Evolutionary conservation across 495 filamentous ascomycete genomes (phyloP).

Genomic region (Penicillium alfredii): DNA sequence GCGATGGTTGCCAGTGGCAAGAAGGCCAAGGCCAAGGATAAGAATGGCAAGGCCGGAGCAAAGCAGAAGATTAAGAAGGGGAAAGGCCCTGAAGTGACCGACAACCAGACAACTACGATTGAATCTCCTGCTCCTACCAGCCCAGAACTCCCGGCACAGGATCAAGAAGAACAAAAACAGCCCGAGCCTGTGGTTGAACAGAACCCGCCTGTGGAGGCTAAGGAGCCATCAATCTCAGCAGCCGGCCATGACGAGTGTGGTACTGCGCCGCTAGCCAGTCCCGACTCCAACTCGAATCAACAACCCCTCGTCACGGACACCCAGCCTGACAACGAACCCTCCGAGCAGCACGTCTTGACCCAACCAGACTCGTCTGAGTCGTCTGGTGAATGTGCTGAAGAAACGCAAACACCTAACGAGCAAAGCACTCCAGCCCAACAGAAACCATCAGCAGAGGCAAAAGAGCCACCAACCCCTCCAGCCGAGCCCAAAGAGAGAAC

Average conservation of each 20-base stretch:
- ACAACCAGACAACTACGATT: conserved; percentile 25
- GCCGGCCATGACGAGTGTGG: conserved; percentile 16
- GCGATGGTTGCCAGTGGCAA: conserved; percentile 33
- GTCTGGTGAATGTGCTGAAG: conserved; percentile 5
- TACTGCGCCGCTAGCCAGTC: conserved; percentile 12
- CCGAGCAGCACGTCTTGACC: conserved; percentile 10
- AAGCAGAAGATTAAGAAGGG: conserved; percentile 41
- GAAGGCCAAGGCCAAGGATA: conserved; percentile 33
- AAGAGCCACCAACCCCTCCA: no score
- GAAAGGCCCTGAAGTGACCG: conserved; percentile 31
- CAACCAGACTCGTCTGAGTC: conserved; percentile 13
- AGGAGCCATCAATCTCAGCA: conserved; percentile 9
- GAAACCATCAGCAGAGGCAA: no score
- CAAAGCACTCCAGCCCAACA: no score
- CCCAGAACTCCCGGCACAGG: conserved; percentile 20
- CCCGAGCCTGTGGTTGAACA: conserved; percentile 19
- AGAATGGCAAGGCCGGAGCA: conserved; percentile 26
- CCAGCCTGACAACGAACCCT: conserved; percentile 9
- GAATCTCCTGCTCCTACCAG: conserved; percentile 23
- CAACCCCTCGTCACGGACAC: conserved; percentile 18
- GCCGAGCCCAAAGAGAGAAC: conserved; percentile 6
- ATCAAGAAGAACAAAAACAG: conserved; percentile 17
- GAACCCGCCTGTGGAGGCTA: conserved; percentile 15
- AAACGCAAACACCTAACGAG: conserved; percentile 7
- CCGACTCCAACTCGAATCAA: conserved; percentile 15